Conservation (phyloP, 805 yeast genomes). For the Saccharomycopsis babjevae region DNA sequence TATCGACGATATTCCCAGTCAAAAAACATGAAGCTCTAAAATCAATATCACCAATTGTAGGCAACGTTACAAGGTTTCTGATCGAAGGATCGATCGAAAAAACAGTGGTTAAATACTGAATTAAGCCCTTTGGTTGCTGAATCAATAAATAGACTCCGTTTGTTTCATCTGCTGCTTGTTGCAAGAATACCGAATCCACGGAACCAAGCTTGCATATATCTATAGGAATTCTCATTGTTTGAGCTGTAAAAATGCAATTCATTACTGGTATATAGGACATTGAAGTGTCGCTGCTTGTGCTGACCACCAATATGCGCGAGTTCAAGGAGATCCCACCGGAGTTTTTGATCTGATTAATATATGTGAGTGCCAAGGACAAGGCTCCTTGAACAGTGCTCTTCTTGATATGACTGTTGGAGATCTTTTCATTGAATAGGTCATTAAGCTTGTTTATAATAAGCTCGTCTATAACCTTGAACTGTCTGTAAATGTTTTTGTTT, state of each 20-base stretch:
- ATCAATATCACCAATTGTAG: conserved; percentile 78
- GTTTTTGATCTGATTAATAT: conserved; percentile 52
- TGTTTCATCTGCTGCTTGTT: conserved; percentile 94
- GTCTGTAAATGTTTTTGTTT: conserved; percentile 68
- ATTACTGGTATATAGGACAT: conserved; percentile 83
- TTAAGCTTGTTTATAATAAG: conserved; percentile 52
- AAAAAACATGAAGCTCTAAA: conserved; percentile 91
- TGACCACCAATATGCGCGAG: conserved; percentile 54
- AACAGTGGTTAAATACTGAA: conserved; percentile 76
- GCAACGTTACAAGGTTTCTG: conserved; percentile 65
- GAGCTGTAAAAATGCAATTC: conserved; percentile 95
- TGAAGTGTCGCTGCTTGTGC: conserved; percentile 64
- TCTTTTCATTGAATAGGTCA: conserved; percentile 31
- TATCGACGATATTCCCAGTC: conserved; percentile 82
- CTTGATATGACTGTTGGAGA: conserved; percentile 21
- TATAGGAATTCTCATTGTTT: conserved; percentile 78
- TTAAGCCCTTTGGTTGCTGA: conserved; percentile 59
- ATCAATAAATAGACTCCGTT: conserved; percentile 75
- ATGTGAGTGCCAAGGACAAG: conserved; percentile 68
- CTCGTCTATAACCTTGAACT: conserved; percentile 72
- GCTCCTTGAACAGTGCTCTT: conserved; percentile 63
- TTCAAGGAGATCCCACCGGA: conserved; percentile 34
- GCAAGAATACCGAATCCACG: conserved; percentile 52
- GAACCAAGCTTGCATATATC: conserved; percentile 76
- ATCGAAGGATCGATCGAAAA: conserved; percentile 79